Percentiles rank a stretch among this genome's conserved stretches.
Conservation (phyloP, 208 protist species). For the Blechomonas ayalai region DNA sequence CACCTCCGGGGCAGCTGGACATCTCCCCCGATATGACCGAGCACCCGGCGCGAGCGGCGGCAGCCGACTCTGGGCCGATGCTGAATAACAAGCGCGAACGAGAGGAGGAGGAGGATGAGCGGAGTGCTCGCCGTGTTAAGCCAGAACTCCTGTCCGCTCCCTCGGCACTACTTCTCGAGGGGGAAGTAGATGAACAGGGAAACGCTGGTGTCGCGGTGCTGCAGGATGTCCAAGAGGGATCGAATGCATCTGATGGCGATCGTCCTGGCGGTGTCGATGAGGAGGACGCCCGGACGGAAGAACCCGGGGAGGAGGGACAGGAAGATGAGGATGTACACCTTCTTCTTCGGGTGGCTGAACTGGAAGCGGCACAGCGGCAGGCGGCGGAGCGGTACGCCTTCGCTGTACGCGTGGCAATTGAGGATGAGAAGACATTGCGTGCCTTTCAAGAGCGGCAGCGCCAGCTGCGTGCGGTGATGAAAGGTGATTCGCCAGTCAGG, state of each 20-base stretch:
- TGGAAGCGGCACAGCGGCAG: slow-evolving; percentile 21
- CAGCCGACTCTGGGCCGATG: too few relatives aligned
- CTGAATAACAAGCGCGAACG: too few relatives aligned
- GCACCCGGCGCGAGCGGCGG: too few relatives aligned
- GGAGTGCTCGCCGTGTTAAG: too few relatives aligned
- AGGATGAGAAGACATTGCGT: slow-evolving; percentile 20
- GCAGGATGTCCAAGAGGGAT: neutral
- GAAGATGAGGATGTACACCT: slow-evolving; percentile 20
- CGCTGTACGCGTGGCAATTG: slow-evolving; percentile 24
- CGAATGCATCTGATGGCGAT: neutral
- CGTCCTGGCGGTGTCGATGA: neutral
- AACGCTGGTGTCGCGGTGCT: neutral
- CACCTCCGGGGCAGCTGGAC: too few relatives aligned
- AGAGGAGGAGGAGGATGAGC: too few relatives aligned
- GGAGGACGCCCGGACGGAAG: slow-evolving; percentile 1
- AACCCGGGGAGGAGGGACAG: neutral
- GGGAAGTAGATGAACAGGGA: slow-evolving; percentile 5
- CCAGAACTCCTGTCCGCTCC: too few relatives aligned
- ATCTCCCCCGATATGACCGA: too few relatives aligned
- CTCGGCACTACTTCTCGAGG: too few relatives aligned
- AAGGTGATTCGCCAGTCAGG: slow-evolving; percentile 1
- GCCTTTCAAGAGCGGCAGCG: slow-evolving; percentile 12
- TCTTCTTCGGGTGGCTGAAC: slow-evolving; percentile 32
- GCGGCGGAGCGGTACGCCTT: slow-evolving; percentile 12
- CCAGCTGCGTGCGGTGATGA: neutral